Evolutionary conservation across 345 rosid species (phyloP).

Genomic region (Bruguiera sexangula): DNA sequence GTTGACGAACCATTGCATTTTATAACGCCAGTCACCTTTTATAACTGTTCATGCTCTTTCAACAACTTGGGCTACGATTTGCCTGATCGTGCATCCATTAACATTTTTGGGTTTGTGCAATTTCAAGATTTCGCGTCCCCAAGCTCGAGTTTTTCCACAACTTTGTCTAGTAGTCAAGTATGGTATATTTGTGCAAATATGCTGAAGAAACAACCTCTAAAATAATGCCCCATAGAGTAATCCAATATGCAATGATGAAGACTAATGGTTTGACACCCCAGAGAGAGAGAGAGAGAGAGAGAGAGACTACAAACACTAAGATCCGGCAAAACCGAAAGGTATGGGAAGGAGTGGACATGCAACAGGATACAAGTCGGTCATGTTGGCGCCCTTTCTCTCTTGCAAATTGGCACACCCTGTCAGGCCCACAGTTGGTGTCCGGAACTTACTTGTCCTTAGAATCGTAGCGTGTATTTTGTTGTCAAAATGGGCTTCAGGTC

Average conservation of each 20-base stretch:
- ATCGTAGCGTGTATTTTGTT: conserved; percentile 1
- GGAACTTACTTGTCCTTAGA: conserved; percentile 9
- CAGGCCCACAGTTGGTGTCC: conserved; percentile 15
- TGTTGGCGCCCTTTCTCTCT: conserved; percentile 18
- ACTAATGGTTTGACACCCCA: not conserved
- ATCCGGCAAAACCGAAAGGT: conserved; percentile 3
- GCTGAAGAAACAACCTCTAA: conserved; percentile 8
- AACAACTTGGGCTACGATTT: conserved; percentile 8
- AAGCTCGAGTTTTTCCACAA: conserved; percentile 33
- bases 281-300: not conserved
- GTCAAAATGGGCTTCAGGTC: not conserved
- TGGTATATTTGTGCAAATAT: conserved; percentile 12
- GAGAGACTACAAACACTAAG: conserved; percentile 28
- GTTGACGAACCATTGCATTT: conserved; percentile 6
- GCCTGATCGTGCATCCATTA: not conserved
- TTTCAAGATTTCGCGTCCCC: conserved; percentile 30
- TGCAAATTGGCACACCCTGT: not conserved
- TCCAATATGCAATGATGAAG: conserved; percentile 11
- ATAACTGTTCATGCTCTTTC: conserved; percentile 4
- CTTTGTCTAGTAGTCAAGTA: conserved; percentile 27
- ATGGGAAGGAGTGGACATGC: conserved; percentile 19
- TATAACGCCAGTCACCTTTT: conserved; percentile 5
- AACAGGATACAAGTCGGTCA: conserved; percentile 24
- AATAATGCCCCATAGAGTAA: not conserved
- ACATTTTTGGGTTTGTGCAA: not conserved